Percentiles rank a stretch among this genome's conserved stretches.
phyloP scores from a whole-genome alignment of 139 green algal species.

The Chlorella vulgaris region DNA sequence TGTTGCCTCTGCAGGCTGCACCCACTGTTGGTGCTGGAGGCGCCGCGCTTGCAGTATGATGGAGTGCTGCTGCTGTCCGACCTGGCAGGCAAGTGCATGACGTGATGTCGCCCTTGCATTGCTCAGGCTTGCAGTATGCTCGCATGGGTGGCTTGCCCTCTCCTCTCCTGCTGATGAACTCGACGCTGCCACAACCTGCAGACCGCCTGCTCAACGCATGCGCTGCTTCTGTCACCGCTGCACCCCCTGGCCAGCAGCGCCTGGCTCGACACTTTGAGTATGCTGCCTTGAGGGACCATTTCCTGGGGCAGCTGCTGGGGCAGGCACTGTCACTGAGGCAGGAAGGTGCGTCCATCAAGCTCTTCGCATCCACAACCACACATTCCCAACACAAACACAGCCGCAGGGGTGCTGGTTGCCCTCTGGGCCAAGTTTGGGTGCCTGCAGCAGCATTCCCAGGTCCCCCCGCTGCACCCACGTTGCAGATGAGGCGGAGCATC shows the following conservation, averaged over 20 bases:
- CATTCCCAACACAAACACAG: no score
- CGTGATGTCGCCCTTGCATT: neutral
- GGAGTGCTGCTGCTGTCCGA: neutral
- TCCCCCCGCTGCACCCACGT: no score
- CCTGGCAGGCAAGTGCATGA: neutral
- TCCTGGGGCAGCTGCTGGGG: conserved; percentile 18
- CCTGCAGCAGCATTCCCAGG: no score
- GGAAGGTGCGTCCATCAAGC: neutral
- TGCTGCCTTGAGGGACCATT: neutral
- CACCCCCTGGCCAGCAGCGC: conserved; percentile 4
- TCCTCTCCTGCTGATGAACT: neutral
- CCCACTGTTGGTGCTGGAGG: neutral
- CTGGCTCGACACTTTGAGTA: neutral
- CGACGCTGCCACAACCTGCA: neutral
- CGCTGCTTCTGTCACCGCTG: neutral
- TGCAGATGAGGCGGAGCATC: neutral
- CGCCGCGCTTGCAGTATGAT: neutral
- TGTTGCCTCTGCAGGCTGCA: conserved; percentile 28
- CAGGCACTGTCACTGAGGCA: neutral
- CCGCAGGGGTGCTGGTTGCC: no score
- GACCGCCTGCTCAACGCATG: conserved; percentile 18
- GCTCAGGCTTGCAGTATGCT: no score
- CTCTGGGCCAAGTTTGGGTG: no score
- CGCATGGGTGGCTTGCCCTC: no score
- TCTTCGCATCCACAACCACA: neutral